Evolutionary conservation across 2,329 filamentous ascomycete genomes (phyloP).

Genomic region (Trichophyton mentagrophytes): DNA sequence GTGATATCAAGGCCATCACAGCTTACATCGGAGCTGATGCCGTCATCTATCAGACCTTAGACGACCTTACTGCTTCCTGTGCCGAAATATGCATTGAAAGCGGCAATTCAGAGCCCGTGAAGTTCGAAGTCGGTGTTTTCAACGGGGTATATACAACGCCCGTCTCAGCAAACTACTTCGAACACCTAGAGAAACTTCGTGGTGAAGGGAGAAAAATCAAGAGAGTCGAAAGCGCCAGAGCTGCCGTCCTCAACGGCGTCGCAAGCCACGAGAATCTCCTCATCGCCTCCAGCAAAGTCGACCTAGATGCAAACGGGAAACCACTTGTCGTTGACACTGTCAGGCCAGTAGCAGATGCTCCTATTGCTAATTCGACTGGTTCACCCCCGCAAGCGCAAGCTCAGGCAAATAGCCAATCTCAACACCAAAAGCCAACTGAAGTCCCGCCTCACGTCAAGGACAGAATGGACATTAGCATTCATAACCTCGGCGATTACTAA

Average conservation of each 20-base stretch:
- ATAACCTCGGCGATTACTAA: conserved; percentile 42
- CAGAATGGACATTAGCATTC: conserved; percentile 49
- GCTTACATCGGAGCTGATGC: conserved; percentile 59
- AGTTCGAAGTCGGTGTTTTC: conserved; percentile 88
- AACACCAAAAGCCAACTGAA: conserved; percentile 7
- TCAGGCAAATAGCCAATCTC: neutral
- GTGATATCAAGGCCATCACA: conserved; percentile 49
- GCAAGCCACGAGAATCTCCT: conserved; percentile 49
- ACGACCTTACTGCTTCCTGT: conserved; percentile 70
- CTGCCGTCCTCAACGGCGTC: conserved; percentile 51
- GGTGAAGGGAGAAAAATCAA: conserved; percentile 58
- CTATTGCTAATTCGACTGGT: neutral
- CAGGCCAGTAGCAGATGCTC: conserved; percentile 37
- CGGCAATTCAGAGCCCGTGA: conserved; percentile 40
- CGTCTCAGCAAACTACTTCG: conserved; percentile 68
- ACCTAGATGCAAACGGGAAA: conserved; percentile 44
- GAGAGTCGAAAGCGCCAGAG: conserved; percentile 50
- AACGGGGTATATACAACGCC: conserved; percentile 75
- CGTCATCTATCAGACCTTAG: conserved; percentile 64
- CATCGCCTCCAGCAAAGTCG: conserved; percentile 50
- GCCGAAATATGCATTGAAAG: conserved; percentile 50
- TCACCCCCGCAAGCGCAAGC: neutral
- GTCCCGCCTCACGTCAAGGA: conserved; percentile 34
- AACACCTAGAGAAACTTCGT: conserved; percentile 59
- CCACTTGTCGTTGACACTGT: conserved; percentile 21